Base-by-base conservation (phyloP, 352 stramenopile species). In the Globisporangium carolinianum region DNA sequence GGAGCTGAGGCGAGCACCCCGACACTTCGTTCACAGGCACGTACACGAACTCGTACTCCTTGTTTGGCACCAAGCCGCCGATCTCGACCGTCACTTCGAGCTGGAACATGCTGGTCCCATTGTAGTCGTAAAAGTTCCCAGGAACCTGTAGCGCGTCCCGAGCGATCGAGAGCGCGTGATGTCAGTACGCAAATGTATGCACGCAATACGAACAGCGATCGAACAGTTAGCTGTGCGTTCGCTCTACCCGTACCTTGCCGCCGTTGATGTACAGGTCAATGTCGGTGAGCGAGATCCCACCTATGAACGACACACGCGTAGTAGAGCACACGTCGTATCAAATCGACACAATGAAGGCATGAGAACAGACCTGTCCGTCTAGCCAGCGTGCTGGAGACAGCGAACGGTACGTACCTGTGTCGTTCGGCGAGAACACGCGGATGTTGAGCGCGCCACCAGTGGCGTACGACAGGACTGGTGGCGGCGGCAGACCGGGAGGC, bases 21-120 rank as follows among this genome's bases (percentile, higher is more conserved):
- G 79, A 87, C 5, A 79, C 66, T 17, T 75, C 74, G 51, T 89
- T 89, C 15, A 78, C 6, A 0, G 76, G 60, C 9, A 71, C 49
- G 17, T 77, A 76, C 24, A 72, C 69, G 17, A 89, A 79, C 0
- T 14, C 42, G 57, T 85, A 89, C 0, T 47, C 32, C 37, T 57
- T 78, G 36, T 69, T 58, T 6, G 79, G 61, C 2, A 55, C 35
- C 4, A 89, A 55, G 0, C 66, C 69, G 14, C 79, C 79, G 6
- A 89, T 60, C n/a, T 83, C 47, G 11, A 86, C 65, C 3, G 61
- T 86, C 11, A 73, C 57, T 32, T 72, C 32, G 17, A 77, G 55
- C 45, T 72, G 62, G 39, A 78, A 70, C 9, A 49, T 51, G 51
- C 58, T 60, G 35, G 59, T 35, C 3, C 41, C 41, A 6, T 51